Conservation (phyloP, 441 rosid genomes). For the Pelargonium myrrhifolium region DNA sequence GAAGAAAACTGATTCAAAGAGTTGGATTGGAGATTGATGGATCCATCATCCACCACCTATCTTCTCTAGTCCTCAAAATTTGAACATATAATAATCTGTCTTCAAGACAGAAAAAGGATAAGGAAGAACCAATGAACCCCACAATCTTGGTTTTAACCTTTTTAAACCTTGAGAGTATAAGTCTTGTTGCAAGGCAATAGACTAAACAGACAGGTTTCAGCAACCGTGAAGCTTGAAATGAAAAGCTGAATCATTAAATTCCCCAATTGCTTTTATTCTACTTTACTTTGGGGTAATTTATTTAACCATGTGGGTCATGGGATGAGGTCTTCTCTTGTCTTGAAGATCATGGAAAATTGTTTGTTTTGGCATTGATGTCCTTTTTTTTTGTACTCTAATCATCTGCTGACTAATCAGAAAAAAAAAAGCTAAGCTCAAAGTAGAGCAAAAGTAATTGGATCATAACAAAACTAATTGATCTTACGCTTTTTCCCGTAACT, state of each 20-base stretch:
- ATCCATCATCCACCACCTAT: not conserved
- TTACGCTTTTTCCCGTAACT: slow-evolving; percentile 88
- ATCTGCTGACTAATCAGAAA: not conserved
- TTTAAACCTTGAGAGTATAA: too few relatives aligned
- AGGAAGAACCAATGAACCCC: too few relatives aligned
- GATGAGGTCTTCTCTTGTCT: too few relatives aligned
- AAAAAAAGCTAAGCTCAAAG: not conserved
- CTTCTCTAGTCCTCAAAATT: not conserved
- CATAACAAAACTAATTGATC: slow-evolving; percentile 19
- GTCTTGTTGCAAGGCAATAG: too few relatives aligned
- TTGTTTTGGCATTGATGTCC: not conserved
- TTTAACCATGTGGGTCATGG: too few relatives aligned
- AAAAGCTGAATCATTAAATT: too few relatives aligned
- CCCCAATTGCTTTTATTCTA: too few relatives aligned
- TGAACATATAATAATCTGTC: not conserved
- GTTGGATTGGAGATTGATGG: not conserved
- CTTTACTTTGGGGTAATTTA: too few relatives aligned
- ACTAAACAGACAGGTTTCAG: too few relatives aligned
- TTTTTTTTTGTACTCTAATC: not conserved
- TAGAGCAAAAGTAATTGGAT: not conserved
- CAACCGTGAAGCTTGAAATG: too few relatives aligned
- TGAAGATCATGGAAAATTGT: not conserved
- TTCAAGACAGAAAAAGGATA: too few relatives aligned
- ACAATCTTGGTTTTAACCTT: too few relatives aligned
- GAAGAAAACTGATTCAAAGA: not conserved